Conservation (phyloP, 2,329 filamentous ascomycete species). For the Ascochyta lentis region DNA sequence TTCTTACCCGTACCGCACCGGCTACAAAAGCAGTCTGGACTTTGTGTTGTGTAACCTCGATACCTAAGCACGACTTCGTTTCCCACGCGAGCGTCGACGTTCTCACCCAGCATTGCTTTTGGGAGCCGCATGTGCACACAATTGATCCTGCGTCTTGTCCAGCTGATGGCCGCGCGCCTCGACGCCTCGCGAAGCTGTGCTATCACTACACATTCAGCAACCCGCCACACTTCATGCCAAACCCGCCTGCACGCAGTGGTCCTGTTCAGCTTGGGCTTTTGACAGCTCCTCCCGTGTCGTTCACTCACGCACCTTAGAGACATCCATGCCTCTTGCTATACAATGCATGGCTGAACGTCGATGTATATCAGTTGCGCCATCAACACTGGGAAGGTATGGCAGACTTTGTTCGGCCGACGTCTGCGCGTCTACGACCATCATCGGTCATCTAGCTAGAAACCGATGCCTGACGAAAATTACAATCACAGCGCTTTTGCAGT, state of each 20-base stretch:
- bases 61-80: background rate
- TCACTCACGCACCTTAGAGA: too few species aligned
- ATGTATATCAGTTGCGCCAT: too few species aligned
- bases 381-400: background rate
- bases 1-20: background rate
- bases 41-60: slow-evolving; percentile 10
- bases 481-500: background rate
- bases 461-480: background rate
- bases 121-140: slow-evolving; percentile 10
- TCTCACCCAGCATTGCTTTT: slow-evolving; percentile 14
- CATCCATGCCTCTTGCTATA: too few species aligned
- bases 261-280: background rate
- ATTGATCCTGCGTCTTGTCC: background rate
- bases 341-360: background rate
- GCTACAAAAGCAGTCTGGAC: slow-evolving; percentile 15
- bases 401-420: background rate
- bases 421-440: background rate
- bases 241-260: background rate
- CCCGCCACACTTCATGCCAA: background rate
- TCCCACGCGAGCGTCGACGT: slow-evolving; percentile 16
- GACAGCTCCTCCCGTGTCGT: too few species aligned
- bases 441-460: background rate
- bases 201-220: background rate
- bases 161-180: background rate
- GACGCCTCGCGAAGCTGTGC: background rate